Conservation (phyloP, 345 rosid species). For the Balakata baccata region DNA sequence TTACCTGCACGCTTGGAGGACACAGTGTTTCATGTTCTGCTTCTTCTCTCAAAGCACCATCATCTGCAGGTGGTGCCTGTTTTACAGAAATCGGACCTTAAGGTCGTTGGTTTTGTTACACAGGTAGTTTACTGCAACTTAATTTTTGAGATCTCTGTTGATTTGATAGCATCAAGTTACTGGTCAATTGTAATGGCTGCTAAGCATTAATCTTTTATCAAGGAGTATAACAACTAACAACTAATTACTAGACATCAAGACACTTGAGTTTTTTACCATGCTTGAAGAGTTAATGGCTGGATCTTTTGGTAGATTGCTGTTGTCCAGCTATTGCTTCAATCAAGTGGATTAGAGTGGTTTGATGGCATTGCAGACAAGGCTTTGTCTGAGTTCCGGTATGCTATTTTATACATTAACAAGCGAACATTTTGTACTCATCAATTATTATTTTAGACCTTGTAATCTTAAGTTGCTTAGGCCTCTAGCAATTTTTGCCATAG, state of each 20-base stretch:
- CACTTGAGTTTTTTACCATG: not conserved
- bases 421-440: not conserved
- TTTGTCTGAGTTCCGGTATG: slow-evolving; percentile 31
- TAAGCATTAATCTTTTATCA: not conserved
- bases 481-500: slow-evolving; percentile 14
- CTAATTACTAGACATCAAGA: not conserved
- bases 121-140: slow-evolving; percentile 25
- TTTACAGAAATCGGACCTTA: slow-evolving; percentile 14
- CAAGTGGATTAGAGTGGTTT: slow-evolving; percentile 47
- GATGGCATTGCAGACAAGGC: slow-evolving; percentile 41
- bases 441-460: not conserved
- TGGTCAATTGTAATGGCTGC: not conserved
- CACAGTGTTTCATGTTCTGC: slow-evolving; percentile 42
- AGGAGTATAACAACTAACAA: not conserved
- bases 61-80: slow-evolving; percentile 38
- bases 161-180: too few species aligned
- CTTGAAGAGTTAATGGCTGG: not conserved
- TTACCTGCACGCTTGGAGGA: slow-evolving; percentile 39
- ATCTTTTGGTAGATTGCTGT: slow-evolving; percentile 33
- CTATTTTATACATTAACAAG: not conserved
- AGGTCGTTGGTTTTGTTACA: slow-evolving; percentile 33
- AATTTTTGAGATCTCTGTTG: not conserved
- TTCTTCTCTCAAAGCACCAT: slow-evolving; percentile 43
- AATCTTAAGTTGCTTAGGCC: not conserved
- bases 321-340: slow-evolving; percentile 36